Conservation (phyloP, 2,329 filamentous ascomycete species). For the Fusarium pseudoanthophilum region DNA sequence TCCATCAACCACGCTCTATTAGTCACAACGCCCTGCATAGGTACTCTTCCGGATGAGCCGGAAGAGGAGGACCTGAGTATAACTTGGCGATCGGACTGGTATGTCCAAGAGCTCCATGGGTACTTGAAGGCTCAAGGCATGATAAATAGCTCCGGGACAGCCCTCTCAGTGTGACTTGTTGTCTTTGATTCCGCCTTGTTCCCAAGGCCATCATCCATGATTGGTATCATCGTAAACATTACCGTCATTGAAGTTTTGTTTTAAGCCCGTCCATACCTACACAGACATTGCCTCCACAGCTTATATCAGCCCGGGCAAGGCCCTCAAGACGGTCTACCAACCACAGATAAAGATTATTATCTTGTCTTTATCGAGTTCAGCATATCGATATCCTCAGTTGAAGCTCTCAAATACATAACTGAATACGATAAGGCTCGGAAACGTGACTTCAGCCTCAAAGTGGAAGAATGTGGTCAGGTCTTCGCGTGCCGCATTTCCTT, state of each 20-base stretch:
- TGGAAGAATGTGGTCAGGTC: conserved; percentile 15
- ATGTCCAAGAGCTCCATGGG: conserved; percentile 7
- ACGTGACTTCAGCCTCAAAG: conserved; percentile 18
- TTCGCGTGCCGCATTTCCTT: conserved; percentile 25
- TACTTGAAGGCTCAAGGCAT: conserved; percentile 19
- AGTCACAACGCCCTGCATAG: conserved; percentile 35
- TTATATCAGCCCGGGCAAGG: neutral
- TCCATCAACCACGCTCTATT: conserved; percentile 33
- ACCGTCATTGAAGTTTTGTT: neutral
- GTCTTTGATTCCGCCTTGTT: neutral
- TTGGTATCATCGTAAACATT: neutral
- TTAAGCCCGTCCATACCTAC: neutral
- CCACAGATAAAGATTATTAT: neutral
- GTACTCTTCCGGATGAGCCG: conserved; percentile 36
- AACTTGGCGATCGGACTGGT: conserved; percentile 18
- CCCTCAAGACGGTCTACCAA: neutral
- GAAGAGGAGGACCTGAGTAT: conserved; percentile 19
- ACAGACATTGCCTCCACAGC: neutral
- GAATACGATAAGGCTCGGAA: conserved; percentile 9
- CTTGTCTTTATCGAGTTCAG: neutral
- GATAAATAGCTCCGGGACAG: conserved; percentile 33
- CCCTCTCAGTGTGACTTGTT: conserved; percentile 3
- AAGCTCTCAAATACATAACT: neutral
- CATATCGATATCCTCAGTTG: neutral
- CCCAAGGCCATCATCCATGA: neutral